Evolutionary conservation across 73 alveolate genomes (phyloP), one percentile per base, ranked within the genome.

Genomic region (Durusdinium trenchii): DNA sequence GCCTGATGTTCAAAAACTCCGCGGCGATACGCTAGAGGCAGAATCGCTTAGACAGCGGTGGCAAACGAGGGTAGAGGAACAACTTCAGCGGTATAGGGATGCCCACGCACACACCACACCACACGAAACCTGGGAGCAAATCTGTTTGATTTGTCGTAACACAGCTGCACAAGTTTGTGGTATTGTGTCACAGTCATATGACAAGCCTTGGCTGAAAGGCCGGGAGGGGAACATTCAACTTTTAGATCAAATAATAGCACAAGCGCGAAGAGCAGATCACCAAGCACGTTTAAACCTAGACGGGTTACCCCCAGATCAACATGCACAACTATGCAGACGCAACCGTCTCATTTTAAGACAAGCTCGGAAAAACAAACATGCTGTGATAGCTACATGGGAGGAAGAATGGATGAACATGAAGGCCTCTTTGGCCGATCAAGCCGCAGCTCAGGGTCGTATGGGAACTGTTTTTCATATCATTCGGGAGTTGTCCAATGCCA

Each of bases 201-300:
- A 16, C 6, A 79, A 60, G 1, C 98, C 98, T 1, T 92, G 98
- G 98, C 28, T 92, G 1, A 78, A 36, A 20, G 90, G 91, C 30
- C 30, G 50, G 64, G 83, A 45, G 28, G 3, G 30, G 46, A 90
- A 91, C 20, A 14, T 71, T 3, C 42, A 20, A 7, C 16, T 42
- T 14, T 7, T 6, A 1, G 64, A 78, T 75, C 46, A 28, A 45
- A 14, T 14, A 0, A 78, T 78, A 3, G 42, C 42, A 14, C 86
- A 76, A 7, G 86, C 86, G 5, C 51, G 64, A 0, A 14, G 46
- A 3, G 57, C 6, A 43, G 86, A 43, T 43, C 40, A 43, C 14
- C 57, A 5, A 2, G 61, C 28, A 76, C 54, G 86, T 6, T 42
- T 14, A 5, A 78, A 78, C 64, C 62, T 61, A 1, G 43, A 78